Conservation (phyloP, 139 green algal genomes). For the Chlamydomonas asymmetrica region DNA sequence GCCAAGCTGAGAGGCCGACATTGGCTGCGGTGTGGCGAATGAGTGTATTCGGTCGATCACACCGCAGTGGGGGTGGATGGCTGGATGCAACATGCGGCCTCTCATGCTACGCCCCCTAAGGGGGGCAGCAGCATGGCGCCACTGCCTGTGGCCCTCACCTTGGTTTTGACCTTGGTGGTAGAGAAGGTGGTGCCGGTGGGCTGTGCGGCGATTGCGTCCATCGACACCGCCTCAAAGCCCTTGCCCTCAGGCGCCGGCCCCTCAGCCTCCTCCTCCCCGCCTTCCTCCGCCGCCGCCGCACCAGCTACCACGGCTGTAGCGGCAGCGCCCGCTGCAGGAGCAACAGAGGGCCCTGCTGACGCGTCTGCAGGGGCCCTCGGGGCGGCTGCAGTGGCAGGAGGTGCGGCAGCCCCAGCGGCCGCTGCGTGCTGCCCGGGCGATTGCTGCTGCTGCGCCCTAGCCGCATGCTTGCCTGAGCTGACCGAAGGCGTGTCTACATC, state of each 20-base stretch:
- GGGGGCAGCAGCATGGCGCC: background rate
- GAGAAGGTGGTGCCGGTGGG: slow-evolving; percentile 80
- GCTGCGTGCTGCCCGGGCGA: background rate
- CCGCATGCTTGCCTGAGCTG: too few relatives aligned
- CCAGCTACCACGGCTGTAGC: background rate
- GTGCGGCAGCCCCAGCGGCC: background rate
- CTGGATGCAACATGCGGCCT: too few relatives aligned
- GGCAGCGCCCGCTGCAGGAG: background rate
- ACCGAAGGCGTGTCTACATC: too few relatives aligned
- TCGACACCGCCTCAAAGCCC: slow-evolving; percentile 36
- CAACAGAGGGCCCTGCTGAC: background rate
- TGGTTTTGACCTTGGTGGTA: slow-evolving; percentile 69
- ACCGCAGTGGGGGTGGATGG: too few relatives aligned
- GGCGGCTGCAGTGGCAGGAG: background rate
- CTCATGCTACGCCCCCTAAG: too few relatives aligned
- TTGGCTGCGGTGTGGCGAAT: too few relatives aligned
- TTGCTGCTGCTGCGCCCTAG: too few relatives aligned
- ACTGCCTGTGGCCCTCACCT: slow-evolving; percentile 1
- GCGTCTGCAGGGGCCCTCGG: too few relatives aligned
- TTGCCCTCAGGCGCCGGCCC: too few relatives aligned
- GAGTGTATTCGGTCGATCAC: too few relatives aligned
- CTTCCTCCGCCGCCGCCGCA: background rate
- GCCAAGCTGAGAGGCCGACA: too few relatives aligned
- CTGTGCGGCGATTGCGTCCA: slow-evolving; percentile 56
- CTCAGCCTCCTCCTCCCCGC: slow-evolving; percentile 32